Base-by-base conservation (phyloP, 1,139 yeast species). In the Meyerozyma sp. region DNA sequence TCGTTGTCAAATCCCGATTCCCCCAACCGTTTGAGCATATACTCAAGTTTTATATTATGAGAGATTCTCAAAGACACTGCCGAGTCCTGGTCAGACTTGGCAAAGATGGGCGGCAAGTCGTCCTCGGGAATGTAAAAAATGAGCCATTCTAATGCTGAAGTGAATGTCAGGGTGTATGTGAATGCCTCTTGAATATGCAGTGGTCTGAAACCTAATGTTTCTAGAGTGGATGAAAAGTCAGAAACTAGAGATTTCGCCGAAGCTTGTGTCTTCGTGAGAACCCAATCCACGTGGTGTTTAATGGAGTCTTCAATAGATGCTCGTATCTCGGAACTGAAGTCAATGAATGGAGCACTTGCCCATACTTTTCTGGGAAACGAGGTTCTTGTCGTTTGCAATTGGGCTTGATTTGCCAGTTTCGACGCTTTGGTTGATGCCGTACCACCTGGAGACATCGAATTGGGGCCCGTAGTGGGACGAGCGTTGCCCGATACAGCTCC, bases 51-150 rank as follows among this genome's bases (percentile, higher is more conserved):
- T 25, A 68, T 55, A 44, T 68, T 58, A 29, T 70, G 73, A 25
- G 82, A 70, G 13, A 80, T 66, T 39, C 69, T 79, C 40, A 81
- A 63, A 26, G 73, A 64, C 10, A 79, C 73, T 30, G 66, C 68
- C 1, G 78, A 65, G 48, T 76, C 79, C 36, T 70, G 63, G 26
- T 72, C 73, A 13, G 72, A 58, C 49, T 76, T 73, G 28, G 74
- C 59, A 58, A 76, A 76, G 41, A 75, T 60, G 16, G 62, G 56
- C 0, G 98, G 98, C 38, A 93, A 66, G 57, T 93, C 98, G 57
- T 90, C 98, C 55, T 91, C 97, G 0, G 98, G 98, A 3, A 91
- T 76, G 56, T 91, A 94, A 53, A 91, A 83, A 11, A 91, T 64
- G 20, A 91, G 73, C 88, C 96, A 93, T 42, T 93, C 94, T 32